Evolutionary conservation across 768 basidiomycete genomes (phyloP).

Genomic region (Mycena capillaripes): DNA sequence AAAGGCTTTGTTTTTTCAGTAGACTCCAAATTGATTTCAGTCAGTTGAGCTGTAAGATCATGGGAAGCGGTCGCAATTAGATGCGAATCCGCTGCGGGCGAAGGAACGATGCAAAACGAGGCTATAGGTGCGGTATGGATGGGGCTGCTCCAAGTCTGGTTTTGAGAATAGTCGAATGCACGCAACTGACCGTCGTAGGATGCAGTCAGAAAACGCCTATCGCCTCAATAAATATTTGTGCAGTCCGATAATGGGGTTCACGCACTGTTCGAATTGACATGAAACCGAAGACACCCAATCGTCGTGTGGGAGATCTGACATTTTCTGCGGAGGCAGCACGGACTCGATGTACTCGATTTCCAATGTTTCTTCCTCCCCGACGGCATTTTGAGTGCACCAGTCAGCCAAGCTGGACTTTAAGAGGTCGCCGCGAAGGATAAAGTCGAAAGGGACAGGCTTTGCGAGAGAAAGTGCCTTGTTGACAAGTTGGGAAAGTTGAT

Average conservation of each 20-base stretch:
- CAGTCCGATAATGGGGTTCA: slow-evolving; percentile 16
- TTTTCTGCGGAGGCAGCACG: slow-evolving; percentile 86
- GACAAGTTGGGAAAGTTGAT: slow-evolving; percentile 95
- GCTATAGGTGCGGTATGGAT: slow-evolving; percentile 79
- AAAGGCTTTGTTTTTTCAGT: slow-evolving; percentile 56
- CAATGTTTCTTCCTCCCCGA: slow-evolving; percentile 91
- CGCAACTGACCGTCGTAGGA: slow-evolving; percentile 88
- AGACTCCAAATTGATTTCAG: slow-evolving; percentile 51
- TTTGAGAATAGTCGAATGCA: slow-evolving; percentile 79
- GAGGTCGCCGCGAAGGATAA: slow-evolving; percentile 88
- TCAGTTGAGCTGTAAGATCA: slow-evolving; percentile 80
- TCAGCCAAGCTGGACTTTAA: slow-evolving; percentile 78
- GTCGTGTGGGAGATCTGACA: slow-evolving; percentile 85
- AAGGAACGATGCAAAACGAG: slow-evolving; percentile 69
- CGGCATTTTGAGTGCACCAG: slow-evolving; percentile 79
- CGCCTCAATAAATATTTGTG: slow-evolving; percentile 15
- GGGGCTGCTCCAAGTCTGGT: slow-evolving; percentile 60
- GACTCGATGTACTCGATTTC: slow-evolving; percentile 95
- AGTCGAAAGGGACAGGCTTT: slow-evolving; percentile 92
- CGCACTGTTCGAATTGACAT: slow-evolving; percentile 69
- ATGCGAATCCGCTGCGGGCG: slow-evolving; percentile 44
- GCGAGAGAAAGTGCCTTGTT: slow-evolving; percentile 90
- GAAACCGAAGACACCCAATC: slow-evolving; percentile 94
- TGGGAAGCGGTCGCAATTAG: slow-evolving; percentile 81
- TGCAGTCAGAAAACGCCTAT: slow-evolving; percentile 79